phyloP scores from a whole-genome alignment of 129 eudicot species.

The Artemisia tridentata region DNA sequence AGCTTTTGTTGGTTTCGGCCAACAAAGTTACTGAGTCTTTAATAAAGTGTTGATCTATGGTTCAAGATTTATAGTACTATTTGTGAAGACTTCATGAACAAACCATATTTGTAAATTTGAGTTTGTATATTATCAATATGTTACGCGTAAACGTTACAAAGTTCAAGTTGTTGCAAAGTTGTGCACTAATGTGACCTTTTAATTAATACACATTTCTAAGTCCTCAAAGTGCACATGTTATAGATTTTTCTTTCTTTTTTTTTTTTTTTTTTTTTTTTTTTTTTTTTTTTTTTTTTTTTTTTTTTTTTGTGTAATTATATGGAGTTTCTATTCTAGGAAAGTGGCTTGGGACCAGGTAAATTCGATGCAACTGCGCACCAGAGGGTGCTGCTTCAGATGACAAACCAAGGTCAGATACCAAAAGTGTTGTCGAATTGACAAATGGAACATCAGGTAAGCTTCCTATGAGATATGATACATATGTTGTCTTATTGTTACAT shows the following conservation, averaged over 20 bases:
- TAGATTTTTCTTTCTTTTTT: too few species aligned
- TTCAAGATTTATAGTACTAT: too few species aligned
- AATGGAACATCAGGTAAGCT: slow-evolving; percentile 73
- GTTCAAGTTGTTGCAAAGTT: too few species aligned
- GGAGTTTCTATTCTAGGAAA: slow-evolving; percentile 44
- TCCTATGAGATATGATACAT: background rate
- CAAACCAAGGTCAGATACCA: slow-evolving; percentile 55
- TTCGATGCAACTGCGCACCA: slow-evolving; percentile 95
- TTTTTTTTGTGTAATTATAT: background rate
- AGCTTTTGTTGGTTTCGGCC: too few species aligned
- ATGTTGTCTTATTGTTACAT: background rate
- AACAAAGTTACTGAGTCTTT: too few species aligned
- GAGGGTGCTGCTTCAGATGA: slow-evolving; percentile 83
- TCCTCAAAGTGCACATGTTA: background rate
- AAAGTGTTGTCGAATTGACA: slow-evolving; percentile 69
- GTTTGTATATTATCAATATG: too few species aligned
- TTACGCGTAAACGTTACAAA: too few species aligned
- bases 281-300: too few species aligned
- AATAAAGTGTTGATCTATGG: too few species aligned
- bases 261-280: too few species aligned
- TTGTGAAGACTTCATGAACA: too few species aligned
- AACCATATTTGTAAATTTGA: too few species aligned
- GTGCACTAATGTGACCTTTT: background rate
- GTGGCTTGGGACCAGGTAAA: slow-evolving; percentile 76
- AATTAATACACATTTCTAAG: background rate